Conservation (phyloP, 1,284 basidiomycete genomes). For the Hortiboletus rubellus region DNA sequence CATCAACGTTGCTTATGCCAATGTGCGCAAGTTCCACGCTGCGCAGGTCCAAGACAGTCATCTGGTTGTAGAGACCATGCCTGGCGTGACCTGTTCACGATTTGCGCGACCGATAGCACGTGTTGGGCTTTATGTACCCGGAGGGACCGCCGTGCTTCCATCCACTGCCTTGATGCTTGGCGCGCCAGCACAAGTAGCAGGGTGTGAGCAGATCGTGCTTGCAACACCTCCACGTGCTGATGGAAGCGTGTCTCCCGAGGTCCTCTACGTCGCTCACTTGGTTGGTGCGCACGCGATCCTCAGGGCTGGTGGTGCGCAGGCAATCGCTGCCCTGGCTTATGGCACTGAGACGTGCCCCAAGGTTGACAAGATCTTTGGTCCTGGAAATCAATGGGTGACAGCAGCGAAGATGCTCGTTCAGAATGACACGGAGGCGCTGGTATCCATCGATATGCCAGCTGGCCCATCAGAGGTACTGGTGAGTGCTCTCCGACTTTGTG, state of each 20-base stretch:
- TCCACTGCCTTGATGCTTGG: constrained; percentile 99
- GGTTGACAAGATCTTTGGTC: constrained; percentile 99
- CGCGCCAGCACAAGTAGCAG: constrained; percentile 96
- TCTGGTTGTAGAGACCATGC: constrained; percentile 94
- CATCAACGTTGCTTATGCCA: constrained; percentile 91
- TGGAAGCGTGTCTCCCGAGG: constrained; percentile 91
- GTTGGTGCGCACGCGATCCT: constrained; percentile 87
- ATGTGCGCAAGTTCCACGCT: constrained; percentile 89
- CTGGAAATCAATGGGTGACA: constrained; percentile 99
- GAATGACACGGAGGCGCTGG: constrained; percentile 96
- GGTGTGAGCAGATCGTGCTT: constrained; percentile 89
- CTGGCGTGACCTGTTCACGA: constrained; percentile 92
- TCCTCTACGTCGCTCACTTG: constrained; percentile 90
- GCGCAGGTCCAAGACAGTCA: constrained; percentile 76
- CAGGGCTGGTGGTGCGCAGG: constrained; percentile 96
- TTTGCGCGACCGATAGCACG: constrained; percentile 93
- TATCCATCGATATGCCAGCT: constrained; percentile 99
- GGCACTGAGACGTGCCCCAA: constrained; percentile 96
- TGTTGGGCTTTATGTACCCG: constrained; percentile 97
- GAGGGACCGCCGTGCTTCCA: constrained; percentile 94
- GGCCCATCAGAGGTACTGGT: constrained; percentile 97
- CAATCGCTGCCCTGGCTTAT: constrained; percentile 96
- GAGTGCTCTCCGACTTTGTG: constrained; percentile 37
- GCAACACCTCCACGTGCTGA: constrained; percentile 93
- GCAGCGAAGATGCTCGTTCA: constrained; percentile 99